Evolutionary conservation across 768 basidiomycete genomes (phyloP).

Genomic region (Baorangia bicolor): DNA sequence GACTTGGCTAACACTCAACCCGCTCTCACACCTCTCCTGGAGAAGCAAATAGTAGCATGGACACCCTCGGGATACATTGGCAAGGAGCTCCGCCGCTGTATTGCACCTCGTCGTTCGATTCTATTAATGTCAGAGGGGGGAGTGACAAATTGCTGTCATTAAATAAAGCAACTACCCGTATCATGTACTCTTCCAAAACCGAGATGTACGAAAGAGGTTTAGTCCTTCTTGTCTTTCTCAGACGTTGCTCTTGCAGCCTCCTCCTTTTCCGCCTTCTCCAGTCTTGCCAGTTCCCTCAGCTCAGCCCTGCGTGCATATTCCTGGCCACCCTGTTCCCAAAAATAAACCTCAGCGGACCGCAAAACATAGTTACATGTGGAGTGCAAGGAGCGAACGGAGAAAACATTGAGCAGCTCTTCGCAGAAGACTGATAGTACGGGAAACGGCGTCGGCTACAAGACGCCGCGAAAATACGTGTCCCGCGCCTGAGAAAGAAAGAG

Average conservation of each 20-base stretch:
- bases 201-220: neutral
- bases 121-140: constrained; percentile 1
- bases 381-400: constrained; percentile 5
- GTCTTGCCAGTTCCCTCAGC: constrained; percentile 38
- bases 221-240: constrained; percentile 35
- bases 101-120: neutral
- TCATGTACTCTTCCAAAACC: constrained; percentile 5
- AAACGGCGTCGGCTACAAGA: constrained; percentile 14
- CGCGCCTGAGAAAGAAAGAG: constrained; percentile 9
- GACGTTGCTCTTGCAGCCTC: constrained; percentile 12
- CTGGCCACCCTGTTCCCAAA: constrained; percentile 67
- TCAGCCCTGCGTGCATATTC: constrained; percentile 75
- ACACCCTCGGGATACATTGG: neutral
- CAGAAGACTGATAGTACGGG: neutral
- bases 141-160: neutral
- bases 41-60: neutral
- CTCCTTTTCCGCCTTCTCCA: constrained; percentile 39
- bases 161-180: constrained; percentile 1
- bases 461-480: constrained; percentile 2
- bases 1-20: constrained; percentile 22
- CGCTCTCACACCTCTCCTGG: neutral
- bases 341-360: constrained; percentile 6
- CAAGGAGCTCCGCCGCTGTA: neutral
- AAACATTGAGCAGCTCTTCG: constrained; percentile 1
- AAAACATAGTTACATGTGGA: constrained; percentile 7